These are phyloP conservation scores for Lentinula lateritia DNA, from an alignment of 768 basidiomycete genomes.

Conservation along the genomic window DNA sequence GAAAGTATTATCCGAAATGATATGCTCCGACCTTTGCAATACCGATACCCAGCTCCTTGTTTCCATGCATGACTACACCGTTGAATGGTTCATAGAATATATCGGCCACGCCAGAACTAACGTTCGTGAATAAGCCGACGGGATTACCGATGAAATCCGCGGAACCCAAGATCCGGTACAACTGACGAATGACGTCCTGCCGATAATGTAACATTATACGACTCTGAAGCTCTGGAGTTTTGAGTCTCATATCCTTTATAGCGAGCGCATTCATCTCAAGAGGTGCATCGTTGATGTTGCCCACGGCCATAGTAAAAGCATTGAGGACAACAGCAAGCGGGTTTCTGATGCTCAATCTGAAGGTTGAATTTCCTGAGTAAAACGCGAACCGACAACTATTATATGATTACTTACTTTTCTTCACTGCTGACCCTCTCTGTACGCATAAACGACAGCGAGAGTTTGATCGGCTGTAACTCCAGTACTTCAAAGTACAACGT, in stretches of 20 bases:
- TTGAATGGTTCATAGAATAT: slow-evolving; percentile 95
- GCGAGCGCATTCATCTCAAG: slow-evolving; percentile 91
- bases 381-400: background rate
- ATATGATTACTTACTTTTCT: slow-evolving; percentile 62
- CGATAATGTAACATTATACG: slow-evolving; percentile 90
- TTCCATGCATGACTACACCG: slow-evolving; percentile 94
- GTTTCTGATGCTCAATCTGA: slow-evolving; percentile 73
- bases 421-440: slow-evolving; percentile 91
- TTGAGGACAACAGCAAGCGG: slow-evolving; percentile 92
- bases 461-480: slow-evolving; percentile 88
- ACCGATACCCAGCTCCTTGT: slow-evolving; percentile 88
- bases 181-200: slow-evolving; percentile 87
- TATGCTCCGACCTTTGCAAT: slow-evolving; percentile 71
- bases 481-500: slow-evolving; percentile 95
- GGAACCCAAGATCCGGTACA: slow-evolving; percentile 96
- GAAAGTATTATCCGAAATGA: background rate
- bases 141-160: slow-evolving; percentile 97
- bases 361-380: slow-evolving; percentile 4
- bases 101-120: slow-evolving; percentile 95
- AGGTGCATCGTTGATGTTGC: slow-evolving; percentile 94
- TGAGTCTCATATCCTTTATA: slow-evolving; percentile 91
- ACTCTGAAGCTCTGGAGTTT: slow-evolving; percentile 75
- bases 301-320: slow-evolving; percentile 93
- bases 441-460: slow-evolving; percentile 95
- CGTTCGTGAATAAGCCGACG: slow-evolving; percentile 96